phyloP scores from a whole-genome alignment of 2,329 filamentous ascomycete species.

The Exophiala bonariae region DNA sequence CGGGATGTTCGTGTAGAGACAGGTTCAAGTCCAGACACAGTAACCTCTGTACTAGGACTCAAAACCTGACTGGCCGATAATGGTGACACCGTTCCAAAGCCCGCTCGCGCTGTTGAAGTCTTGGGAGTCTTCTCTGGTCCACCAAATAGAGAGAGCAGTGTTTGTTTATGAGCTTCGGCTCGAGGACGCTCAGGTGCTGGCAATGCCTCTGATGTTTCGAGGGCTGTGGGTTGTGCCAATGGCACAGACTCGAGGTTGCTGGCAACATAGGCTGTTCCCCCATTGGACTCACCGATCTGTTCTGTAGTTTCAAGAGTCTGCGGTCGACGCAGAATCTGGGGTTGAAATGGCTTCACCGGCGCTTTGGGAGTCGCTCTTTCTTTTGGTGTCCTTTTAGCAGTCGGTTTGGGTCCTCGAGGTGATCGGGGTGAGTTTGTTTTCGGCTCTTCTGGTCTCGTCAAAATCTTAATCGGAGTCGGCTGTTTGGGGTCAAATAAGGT shows the following conservation, averaged over 20 bases:
- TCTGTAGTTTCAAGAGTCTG: constrained; percentile 33
- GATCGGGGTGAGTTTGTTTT: constrained; percentile 18
- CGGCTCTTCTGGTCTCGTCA: constrained; percentile 27
- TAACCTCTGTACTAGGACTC: constrained; percentile 21
- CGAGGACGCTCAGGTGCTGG: constrained; percentile 18
- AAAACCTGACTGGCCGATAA: constrained; percentile 21
- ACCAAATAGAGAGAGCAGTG: constrained; percentile 63
- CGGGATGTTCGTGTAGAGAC: constrained; percentile 26
- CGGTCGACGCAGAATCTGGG: constrained; percentile 55
- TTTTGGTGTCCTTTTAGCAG: constrained; percentile 12
- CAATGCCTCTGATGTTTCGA: constrained; percentile 3
- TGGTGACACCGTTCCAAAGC: constrained; percentile 22
- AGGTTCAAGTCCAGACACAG: constrained; percentile 27
- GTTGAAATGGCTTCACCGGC: constrained; percentile 49
- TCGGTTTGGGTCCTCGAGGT: constrained; percentile 13
- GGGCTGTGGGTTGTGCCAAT: not conserved
- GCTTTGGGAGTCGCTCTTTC: constrained; percentile 22
- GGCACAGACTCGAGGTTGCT: not conserved
- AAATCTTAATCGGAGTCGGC: constrained; percentile 28
- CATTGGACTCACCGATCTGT: not conserved
- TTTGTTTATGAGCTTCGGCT: constrained; percentile 42
- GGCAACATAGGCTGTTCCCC: not conserved
- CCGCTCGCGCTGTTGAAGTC: constrained; percentile 6
- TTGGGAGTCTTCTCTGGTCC: constrained; percentile 35
- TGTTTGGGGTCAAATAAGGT: constrained; percentile 28